These are phyloP conservation scores for Marasmius oreades DNA, from an alignment of 1,284 basidiomycete genomes.

Conservation along the genomic window DNA sequence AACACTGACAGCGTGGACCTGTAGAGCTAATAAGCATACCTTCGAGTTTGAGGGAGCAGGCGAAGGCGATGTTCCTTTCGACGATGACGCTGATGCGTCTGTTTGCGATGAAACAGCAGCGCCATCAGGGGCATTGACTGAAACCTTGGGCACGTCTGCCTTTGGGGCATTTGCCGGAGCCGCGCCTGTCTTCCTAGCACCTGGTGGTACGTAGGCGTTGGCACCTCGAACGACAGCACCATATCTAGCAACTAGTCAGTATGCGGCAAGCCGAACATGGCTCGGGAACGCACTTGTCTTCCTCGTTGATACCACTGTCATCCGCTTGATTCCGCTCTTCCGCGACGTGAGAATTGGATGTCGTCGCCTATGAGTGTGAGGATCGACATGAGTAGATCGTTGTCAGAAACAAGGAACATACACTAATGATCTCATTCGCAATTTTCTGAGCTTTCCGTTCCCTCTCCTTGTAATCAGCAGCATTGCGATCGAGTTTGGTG, in stretches of 20 bases:
- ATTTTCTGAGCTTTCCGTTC: constrained; percentile 87
- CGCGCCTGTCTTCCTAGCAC: constrained; percentile 53
- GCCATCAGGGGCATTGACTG: constrained; percentile 70
- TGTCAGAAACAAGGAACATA: constrained; percentile 36
- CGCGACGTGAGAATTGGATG: constrained; percentile 82
- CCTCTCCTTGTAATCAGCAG: constrained; percentile 84
- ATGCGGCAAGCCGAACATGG: constrained; percentile 10
- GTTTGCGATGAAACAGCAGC: constrained; percentile 35
- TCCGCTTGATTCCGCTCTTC: constrained; percentile 84
- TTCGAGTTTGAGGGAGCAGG: constrained; percentile 46
- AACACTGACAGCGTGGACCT: neutral
- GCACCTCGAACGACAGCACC: constrained; percentile 87
- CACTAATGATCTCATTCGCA: constrained; percentile 88
- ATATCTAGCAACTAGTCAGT: constrained; percentile 54
- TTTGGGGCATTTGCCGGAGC: constrained; percentile 35
- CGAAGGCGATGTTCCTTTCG: constrained; percentile 62
- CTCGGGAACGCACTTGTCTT: constrained; percentile 75
- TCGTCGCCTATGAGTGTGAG: constrained; percentile 42
- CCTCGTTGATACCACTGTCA: constrained; percentile 83
- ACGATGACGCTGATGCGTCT: constrained; percentile 36
- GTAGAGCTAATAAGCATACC: constrained; percentile 20
- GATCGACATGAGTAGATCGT: constrained; percentile 4
- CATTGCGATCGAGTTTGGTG: constrained; percentile 85
- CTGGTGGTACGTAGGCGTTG: constrained; percentile 92
- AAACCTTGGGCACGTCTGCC: constrained; percentile 60